Evolutionary conservation across 805 yeast species (phyloP), one percentile per base, ranked within the genome.

Genomic region (Starmerella kuoi): DNA sequence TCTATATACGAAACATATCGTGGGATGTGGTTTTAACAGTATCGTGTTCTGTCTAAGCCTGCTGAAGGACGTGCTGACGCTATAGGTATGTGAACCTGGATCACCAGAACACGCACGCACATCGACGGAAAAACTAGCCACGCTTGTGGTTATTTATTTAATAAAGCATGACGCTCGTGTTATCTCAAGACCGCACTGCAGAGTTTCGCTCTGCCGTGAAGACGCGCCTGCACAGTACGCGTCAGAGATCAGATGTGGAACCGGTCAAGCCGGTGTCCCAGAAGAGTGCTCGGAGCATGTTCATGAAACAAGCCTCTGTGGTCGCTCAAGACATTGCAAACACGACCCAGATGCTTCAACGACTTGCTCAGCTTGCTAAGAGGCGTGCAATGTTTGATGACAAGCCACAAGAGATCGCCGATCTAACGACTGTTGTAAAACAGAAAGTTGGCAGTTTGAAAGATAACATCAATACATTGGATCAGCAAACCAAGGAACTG

Each of bases 171-270:
- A 35, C 42, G 5, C 11, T 32, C 6, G 46, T 43, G 17, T 37
- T 48, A 21, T 42, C 52, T 31, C 88, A 81, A 58, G 93, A 88
- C 63, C 70, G 98, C 52, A 88, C 97, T 7, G 69, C 74, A 48
- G 97, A 88, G 68, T 88, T 88, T 66, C 88, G 86, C 52, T 87
- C 86, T 56, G 85, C 95, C 57, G 95, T 88, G 24, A 63, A 76
- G 35, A 74, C 87, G 2, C 78, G 79, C 60, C 77, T 78, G 57
- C 75, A 74, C 53, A 72, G 73, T 53, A 68, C 73, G 60, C 41
- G 45, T 31, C 42, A 33, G 31, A 18, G 53, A 24, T 26, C 46
- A 14, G 34, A 41, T 28, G 42, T 37, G 15, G 44, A 31, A 15
- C 34, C 47, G 32, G 32, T 37, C n/a, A 32, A n/a, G 27, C 44